These are phyloP conservation scores for Penicillium herquei DNA, from an alignment of 495 filamentous ascomycete genomes.

Conservation along the genomic window DNA sequence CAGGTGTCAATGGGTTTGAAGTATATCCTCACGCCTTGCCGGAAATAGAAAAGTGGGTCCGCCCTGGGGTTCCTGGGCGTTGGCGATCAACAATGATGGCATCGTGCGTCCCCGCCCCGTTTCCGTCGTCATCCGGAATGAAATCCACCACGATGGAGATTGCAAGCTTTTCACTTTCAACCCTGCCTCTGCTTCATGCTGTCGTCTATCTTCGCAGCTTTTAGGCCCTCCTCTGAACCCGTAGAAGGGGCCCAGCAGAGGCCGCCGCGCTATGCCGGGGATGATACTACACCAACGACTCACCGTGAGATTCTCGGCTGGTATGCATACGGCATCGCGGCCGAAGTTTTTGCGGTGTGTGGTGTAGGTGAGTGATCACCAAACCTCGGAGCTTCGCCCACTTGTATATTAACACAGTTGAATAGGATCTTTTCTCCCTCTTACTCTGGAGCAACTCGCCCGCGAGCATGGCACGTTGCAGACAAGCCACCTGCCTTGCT, in stretches of 20 bases:
- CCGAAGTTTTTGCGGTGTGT: slow-evolving; percentile 90
- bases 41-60: not conserved
- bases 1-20: too few relatives aligned
- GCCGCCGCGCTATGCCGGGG: slow-evolving; percentile 61
- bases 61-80: slow-evolving; percentile 9
- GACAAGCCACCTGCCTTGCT: slow-evolving; percentile 46
- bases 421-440: slow-evolving; percentile 81
- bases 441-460: slow-evolving; percentile 83
- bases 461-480: slow-evolving; percentile 76
- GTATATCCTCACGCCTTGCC: too few relatives aligned
- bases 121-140: slow-evolving; percentile 27
- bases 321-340: slow-evolving; percentile 88
- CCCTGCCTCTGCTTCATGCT: slow-evolving; percentile 16
- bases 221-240: slow-evolving; percentile 17
- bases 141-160: slow-evolving; percentile 1
- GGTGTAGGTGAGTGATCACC: slow-evolving; percentile 50
- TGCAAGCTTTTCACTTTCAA: slow-evolving; percentile 13
- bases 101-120: slow-evolving; percentile 7
- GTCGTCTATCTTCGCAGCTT: slow-evolving; percentile 19
- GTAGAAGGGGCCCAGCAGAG: slow-evolving; percentile 29
- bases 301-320: slow-evolving; percentile 78
- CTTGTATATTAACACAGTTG: slow-evolving; percentile 4
- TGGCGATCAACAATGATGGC: slow-evolving; percentile 13
- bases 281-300: slow-evolving; percentile 81
- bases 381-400: not conserved